These are phyloP conservation scores for Aspergillus pseudoviridinutans DNA, from an alignment of 2,329 filamentous ascomycete species.

Conservation along the genomic window DNA sequence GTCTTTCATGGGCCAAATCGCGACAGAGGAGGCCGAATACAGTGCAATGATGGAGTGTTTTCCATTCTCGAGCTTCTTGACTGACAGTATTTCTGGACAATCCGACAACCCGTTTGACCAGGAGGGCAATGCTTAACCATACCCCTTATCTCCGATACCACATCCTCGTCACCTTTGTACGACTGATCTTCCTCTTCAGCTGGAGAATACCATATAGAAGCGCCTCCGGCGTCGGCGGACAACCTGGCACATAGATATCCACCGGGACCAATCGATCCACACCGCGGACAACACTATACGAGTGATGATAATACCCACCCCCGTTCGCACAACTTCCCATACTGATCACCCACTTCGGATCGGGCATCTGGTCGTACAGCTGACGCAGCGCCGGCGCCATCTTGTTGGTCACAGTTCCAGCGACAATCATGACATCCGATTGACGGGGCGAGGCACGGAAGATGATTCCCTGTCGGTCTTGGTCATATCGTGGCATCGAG, in stretches of 20 bases:
- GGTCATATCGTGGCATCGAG: constrained; percentile 82
- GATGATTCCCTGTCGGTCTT: constrained; percentile 82
- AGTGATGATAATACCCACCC: constrained; percentile 84
- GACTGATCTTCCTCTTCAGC: constrained; percentile 70
- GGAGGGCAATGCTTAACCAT: background rate
- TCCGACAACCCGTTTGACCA: background rate
- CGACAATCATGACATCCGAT: constrained; percentile 88
- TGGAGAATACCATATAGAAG: constrained; percentile 64
- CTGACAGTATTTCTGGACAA: background rate
- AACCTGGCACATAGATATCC: constrained; percentile 76
- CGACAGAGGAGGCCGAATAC: background rate
- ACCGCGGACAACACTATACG: constrained; percentile 71
- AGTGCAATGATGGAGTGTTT: background rate
- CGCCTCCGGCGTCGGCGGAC: constrained; percentile 53
- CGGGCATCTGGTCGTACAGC: constrained; percentile 93
- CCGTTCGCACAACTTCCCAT: constrained; percentile 85
- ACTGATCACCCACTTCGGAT: constrained; percentile 79
- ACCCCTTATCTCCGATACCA: constrained; percentile 41
- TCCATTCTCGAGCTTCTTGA: background rate
- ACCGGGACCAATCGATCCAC: constrained; percentile 75
- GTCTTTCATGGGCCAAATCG: background rate
- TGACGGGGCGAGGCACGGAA: constrained; percentile 85
- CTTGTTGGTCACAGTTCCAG: constrained; percentile 88
- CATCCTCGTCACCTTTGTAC: constrained; percentile 48
- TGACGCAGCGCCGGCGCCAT: constrained; percentile 86